These are phyloP conservation scores for Rhodamnia argentea DNA, from an alignment of 345 rosid genomes.

Conservation along the genomic window DNA sequence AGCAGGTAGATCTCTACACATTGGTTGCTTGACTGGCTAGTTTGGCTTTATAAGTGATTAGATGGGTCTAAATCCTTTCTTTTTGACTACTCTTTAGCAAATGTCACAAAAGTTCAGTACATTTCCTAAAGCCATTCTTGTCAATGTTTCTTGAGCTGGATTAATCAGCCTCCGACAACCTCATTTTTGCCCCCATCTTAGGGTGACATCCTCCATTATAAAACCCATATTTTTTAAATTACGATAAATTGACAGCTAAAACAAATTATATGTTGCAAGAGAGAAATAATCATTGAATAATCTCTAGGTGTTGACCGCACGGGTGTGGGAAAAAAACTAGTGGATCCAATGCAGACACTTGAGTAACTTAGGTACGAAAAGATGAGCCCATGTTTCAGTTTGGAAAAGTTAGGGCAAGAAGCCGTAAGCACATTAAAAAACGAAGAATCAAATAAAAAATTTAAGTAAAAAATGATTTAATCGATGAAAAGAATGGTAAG, in stretches of 20 bases:
- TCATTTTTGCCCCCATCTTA: background rate
- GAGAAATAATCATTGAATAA: background rate
- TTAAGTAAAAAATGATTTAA: background rate
- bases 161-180: background rate
- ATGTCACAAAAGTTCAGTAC: background rate
- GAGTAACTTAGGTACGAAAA: background rate
- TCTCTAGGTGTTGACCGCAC: constrained; percentile 40
- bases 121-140: constrained; percentile 1
- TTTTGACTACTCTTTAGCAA: constrained; percentile 7
- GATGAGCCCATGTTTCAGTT: background rate
- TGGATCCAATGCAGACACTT: constrained; percentile 3
- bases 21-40: constrained; percentile 8
- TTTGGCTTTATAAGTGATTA: background rate
- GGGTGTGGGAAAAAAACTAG: constrained; percentile 18
- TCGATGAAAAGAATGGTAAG: background rate
- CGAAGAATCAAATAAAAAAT: background rate
- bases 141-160: background rate
- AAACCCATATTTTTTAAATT: background rate
- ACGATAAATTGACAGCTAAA: background rate
- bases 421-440: background rate
- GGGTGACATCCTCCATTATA: background rate
- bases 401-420: background rate
- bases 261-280: background rate
- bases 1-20: background rate
- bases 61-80: constrained; percentile 3